Evolutionary conservation across 441 rosid genomes (phyloP), one percentile per base, ranked within the genome.

Genomic region (Biscutella auriculata): DNA sequence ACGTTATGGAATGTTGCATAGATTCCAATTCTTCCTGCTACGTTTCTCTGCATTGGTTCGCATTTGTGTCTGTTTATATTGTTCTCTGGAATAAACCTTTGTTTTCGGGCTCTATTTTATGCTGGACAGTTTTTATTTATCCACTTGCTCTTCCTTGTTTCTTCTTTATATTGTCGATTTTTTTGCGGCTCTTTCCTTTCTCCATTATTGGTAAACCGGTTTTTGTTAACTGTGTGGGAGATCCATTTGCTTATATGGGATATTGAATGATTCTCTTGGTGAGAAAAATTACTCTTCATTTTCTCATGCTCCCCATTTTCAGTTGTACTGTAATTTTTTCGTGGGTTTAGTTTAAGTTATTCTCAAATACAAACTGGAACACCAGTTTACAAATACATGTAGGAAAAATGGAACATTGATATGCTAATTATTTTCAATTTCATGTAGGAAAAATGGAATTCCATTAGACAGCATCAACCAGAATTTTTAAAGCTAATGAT

Each of bases 21-120:
- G 74, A 81, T 88, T 88, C 96, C 57, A 78, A 86, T 86, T 82
- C 88, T 65, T 65, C 45, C 34, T 49, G 63, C 62, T 76, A 57
- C 73, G 52, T 67, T 73, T 17, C 53, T 65, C 65, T 53, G 43
- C 57, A 43, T 65, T 63, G 77, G 67, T 46, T 17, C 41, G 51
- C 71, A 36, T 70, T 65, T 63, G 39, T 75, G 66, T 77, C 80
- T 73, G 53, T 71, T 55, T 68, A 65, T 73, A 68, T 74, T 78
- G 79, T 82, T 69, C 77, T 63, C 19, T 66, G 65, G 90, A 81
- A 79, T 77, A 76, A 77, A 61, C 67, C 74, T 30, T 68, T 74
- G 67, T 37, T 64, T 57, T 54, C 39, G 8, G 53, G 13, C 36
- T 45, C 53, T 14, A 8, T 59, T 59, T 19, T 19, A 19, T 19